Evolutionary conservation across 163 green algal genomes (phyloP), one percentile per base, ranked within the genome.

Genomic region (Chlamydomonas reinhardtii): DNA sequence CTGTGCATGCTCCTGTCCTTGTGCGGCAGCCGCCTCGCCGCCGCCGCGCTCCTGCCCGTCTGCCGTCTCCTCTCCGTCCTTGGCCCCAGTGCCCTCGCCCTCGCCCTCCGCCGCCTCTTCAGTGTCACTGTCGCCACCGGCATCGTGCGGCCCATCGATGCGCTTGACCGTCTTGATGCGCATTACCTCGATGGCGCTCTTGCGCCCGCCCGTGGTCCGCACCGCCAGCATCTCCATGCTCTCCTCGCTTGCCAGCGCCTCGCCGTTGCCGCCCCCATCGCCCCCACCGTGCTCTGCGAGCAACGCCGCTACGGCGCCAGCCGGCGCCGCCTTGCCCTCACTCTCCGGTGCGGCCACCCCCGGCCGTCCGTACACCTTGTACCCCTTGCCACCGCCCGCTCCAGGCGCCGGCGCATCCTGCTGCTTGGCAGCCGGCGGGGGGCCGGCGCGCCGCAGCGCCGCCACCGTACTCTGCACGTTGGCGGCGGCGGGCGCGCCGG

Each of bases 201-300:
- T 86, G 27, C 69, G 52, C 22, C 17, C 6, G 3, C 80, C 80
- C 14, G 48, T 86, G 69, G 73, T 86, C 12, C 35, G 69, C 8
- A 86, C 80, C 56, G 80, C 70, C 12, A 86, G 31, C 66, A 86
- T 62, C 70, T 86, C 80, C 5, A 86, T 56, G 56, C 80, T 86
- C 6, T 73, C 70, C 70, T 86, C 80, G 31, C n/a, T 64, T 4
- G n/a, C 68, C 54, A 78, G 15, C 29, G 64, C 64, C 64, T 76
- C 61, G n/a, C 66, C 66, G 29, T 31, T 68, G 43, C 34, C 59
- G 61, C 62, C 76, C 25, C 24, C n/a, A n/a, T n/a, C 54, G 31
- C 32, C 32, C n/a, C 20, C 54, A 25, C 56, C 39, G 11, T 72
- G 9, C 5, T 27, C 52, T 9, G 74, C 74, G 24, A 56, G 34